Percentiles rank a stretch among this genome's conserved stretches.
Evolutionary conservation across 2,329 filamentous ascomycete species (phyloP).

Genomic region (Capronia coronata): DNA sequence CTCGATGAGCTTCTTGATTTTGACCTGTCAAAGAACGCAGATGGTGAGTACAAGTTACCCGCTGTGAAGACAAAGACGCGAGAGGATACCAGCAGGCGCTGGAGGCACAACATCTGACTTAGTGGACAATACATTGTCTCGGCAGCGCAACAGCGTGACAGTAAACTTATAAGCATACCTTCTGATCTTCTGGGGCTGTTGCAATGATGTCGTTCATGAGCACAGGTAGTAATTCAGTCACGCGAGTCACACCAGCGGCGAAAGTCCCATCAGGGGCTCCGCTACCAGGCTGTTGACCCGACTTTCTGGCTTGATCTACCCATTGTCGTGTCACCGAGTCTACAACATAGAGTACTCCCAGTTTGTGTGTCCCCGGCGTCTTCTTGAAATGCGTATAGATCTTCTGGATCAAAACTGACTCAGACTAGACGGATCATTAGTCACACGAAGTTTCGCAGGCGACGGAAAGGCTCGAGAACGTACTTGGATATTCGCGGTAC

Average conservation of each 20-base stretch:
- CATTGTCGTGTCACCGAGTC: constrained; percentile 99
- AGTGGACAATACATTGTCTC: background rate
- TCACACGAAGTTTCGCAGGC: constrained; percentile 6
- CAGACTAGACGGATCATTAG: constrained; percentile 58
- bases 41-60: background rate
- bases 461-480: constrained; percentile 31
- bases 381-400: constrained; percentile 97
- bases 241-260: constrained; percentile 90
- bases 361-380: constrained; percentile 87
- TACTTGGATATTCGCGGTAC: constrained; percentile 87
- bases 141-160: constrained; percentile 4
- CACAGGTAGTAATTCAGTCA: constrained; percentile 87
- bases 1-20: constrained; percentile 89
- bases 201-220: constrained; percentile 94
- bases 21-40: constrained; percentile 65
- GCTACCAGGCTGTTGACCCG: constrained; percentile 73
- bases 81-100: background rate
- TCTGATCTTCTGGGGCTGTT: constrained; percentile 85
- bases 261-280: constrained; percentile 84
- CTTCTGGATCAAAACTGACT: constrained; percentile 90
- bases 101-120: background rate
- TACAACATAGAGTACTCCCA: constrained; percentile 99
- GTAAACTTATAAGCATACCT: constrained; percentile 58
- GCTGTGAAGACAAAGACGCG: background rate
- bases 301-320: constrained; percentile 87